Base-by-base conservation (phyloP, 2,329 filamentous ascomycete species). In the Allantophomopsis lycopodina region DNA sequence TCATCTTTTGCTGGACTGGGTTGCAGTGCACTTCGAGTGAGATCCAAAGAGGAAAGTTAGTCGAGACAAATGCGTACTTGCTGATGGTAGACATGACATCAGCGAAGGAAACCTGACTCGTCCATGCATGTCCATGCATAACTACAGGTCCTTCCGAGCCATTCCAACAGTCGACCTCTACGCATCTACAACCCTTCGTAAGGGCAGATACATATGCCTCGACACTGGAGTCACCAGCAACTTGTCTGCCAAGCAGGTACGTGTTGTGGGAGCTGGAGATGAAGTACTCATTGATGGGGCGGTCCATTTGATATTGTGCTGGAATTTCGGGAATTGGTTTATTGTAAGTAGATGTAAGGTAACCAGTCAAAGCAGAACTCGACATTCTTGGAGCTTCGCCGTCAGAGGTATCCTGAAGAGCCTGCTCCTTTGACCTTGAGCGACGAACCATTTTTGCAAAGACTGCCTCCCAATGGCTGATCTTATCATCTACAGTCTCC, bases 231-330 rank as follows among this genome's bases (percentile, higher is more conserved):
- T 83, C 75, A 20, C 89, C 89, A 10, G 79, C 82, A 2, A 96
- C 79, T 58, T 98, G 91, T 40, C 88, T 79, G 12, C 91, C 91
- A 4, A 93, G 69, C 1, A 98, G 77, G 54, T 98, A 98, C 0
- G 91, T 98, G 60, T 98, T 98, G 68, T 98, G 91, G 2, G 91
- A 96, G 64, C 88, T 95, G 1, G 89, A 96, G 48, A 98, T 91
- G 65, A 87, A 95, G 60, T 98, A 98, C 56, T 96, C 89, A 56
- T 94, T 94, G 57, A 96, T 66, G 0, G 91, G 91, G 17, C 83
- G 76, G 54, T 94, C 78, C 40, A 95, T 74, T 5, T 65, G 65
- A 40, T 77, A 75, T 20, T 75, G 63, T 11, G 71, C 60, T n/a
- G 74, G 71, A 44, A 72, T 68, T 33, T 72, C 70, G 20, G 71